Evolutionary conservation across 2,329 filamentous ascomycete genomes (phyloP).

Genomic region (Cladosporium sp.): DNA sequence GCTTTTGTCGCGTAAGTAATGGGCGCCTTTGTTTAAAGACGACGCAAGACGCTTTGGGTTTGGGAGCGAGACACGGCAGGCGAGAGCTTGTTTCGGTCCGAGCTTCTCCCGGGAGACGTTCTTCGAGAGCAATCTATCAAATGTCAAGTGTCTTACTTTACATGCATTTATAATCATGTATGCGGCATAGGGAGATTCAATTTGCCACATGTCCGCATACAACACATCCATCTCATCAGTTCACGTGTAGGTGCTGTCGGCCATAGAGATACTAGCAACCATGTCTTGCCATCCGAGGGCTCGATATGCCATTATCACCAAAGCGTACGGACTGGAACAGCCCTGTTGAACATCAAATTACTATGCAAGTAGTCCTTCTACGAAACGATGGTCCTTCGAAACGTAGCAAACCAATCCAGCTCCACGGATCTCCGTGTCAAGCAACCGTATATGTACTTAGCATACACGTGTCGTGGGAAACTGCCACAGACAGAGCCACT

Average conservation of each 20-base stretch:
- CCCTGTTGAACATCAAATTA: not conserved
- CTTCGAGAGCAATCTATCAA: not conserved
- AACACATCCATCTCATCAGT: not conserved
- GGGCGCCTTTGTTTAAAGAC: conserved; percentile 3
- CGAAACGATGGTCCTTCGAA: no score
- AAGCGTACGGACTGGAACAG: not conserved
- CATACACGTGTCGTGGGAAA: not conserved
- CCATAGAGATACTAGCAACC: not conserved
- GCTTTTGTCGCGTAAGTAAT: conserved; percentile 5
- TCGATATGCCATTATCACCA: not conserved
- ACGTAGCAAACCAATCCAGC: not conserved
- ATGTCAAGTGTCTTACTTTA: not conserved
- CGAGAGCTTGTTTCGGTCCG: not conserved
- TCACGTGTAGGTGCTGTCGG: not conserved
- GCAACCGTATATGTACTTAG: not conserved
- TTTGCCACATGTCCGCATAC: not conserved
- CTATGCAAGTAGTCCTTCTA: not conserved
- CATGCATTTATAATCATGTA: not conserved
- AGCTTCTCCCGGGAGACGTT: not conserved
- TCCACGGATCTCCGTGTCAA: not conserved
- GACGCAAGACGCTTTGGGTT: conserved; percentile 2
- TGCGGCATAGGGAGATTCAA: not conserved
- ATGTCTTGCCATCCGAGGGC: not conserved
- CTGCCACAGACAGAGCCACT: no score
- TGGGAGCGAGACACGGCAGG: not conserved